These are phyloP conservation scores for Ceratobasidium sp. DNA, from an alignment of 1,284 basidiomycete species.

Conservation along the genomic window DNA sequence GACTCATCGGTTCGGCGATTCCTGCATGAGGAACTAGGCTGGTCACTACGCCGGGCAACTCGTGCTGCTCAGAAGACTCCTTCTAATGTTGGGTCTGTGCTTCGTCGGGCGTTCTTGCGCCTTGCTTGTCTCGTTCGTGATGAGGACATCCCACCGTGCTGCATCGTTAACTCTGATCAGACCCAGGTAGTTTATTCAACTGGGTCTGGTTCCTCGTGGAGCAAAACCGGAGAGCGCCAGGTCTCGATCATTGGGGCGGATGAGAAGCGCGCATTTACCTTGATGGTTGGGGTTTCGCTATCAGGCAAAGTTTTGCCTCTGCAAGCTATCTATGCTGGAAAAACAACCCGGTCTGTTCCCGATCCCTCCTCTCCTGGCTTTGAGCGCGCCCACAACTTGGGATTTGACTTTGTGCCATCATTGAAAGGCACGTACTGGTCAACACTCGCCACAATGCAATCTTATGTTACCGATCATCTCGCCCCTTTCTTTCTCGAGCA, in stretches of 20 bases:
- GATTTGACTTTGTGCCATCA: constrained; percentile 50
- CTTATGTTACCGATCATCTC: not conserved
- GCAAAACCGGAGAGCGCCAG: not conserved
- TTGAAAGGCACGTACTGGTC: constrained; percentile 42
- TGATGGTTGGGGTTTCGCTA: constrained; percentile 8
- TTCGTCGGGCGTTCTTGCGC: not conserved
- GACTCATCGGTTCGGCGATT: not conserved
- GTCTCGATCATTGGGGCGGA: constrained; percentile 25
- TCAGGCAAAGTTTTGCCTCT: constrained; percentile 14
- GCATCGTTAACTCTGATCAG: constrained; percentile 36
- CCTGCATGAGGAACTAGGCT: not conserved
- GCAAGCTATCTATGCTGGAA: constrained; percentile 26
- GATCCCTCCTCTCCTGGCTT: not conserved
- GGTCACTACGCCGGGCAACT: not conserved
- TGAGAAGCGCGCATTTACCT: constrained; percentile 30
- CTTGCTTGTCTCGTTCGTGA: not conserved
- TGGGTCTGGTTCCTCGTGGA: not conserved
- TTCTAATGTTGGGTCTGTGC: not conserved
- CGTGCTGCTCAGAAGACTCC: not conserved
- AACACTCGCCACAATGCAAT: not conserved
- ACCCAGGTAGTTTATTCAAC: constrained; percentile 23
- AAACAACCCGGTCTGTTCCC: not conserved
- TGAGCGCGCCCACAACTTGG: constrained; percentile 47
- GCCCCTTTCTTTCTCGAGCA: not conserved
- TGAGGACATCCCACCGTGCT: constrained; percentile 11